Conservation (phyloP, 768 basidiomycete species). For the Rhizopogon rudus region DNA sequence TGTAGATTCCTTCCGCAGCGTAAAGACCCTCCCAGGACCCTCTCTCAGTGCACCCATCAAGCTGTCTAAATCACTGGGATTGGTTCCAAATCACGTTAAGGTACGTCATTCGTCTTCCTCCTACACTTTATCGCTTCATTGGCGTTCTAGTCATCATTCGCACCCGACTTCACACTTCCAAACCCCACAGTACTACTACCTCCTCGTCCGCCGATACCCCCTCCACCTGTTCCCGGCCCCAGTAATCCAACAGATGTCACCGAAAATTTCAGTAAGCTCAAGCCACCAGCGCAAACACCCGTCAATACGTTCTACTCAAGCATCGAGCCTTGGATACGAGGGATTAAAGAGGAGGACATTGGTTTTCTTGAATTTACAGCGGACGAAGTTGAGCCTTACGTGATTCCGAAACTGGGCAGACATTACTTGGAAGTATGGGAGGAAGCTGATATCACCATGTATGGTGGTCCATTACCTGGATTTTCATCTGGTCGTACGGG, state of each 20-base stretch:
- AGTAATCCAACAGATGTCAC: slow-evolving; percentile 75
- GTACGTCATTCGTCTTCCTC: slow-evolving; percentile 25
- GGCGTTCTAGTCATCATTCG: slow-evolving; percentile 22
- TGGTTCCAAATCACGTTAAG: slow-evolving; percentile 45
- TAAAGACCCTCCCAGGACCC: slow-evolving; percentile 55
- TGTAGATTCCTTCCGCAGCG: slow-evolving; percentile 47
- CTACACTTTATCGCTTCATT: slow-evolving; percentile 8
- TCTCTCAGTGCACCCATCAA: slow-evolving; percentile 43
- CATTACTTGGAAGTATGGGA: slow-evolving; percentile 95
- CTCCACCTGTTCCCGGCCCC: slow-evolving; percentile 72
- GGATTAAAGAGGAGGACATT: slow-evolving; percentile 91
- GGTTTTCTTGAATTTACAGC: slow-evolving; percentile 88
- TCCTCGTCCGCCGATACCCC: slow-evolving; percentile 56
- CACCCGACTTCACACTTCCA: slow-evolving; percentile 64
- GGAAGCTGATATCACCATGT: slow-evolving; percentile 71
- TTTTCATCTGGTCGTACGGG: slow-evolving; percentile 33
- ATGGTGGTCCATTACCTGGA: slow-evolving; percentile 36
- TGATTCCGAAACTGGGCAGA: slow-evolving; percentile 78
- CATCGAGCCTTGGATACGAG: slow-evolving; percentile 86
- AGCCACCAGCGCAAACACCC: slow-evolving; percentile 64
- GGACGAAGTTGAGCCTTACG: slow-evolving; percentile 86
- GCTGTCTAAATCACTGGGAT: slow-evolving; percentile 46
- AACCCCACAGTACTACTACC: slow-evolving; percentile 45
- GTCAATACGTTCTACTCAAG: slow-evolving; percentile 81
- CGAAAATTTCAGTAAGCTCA: slow-evolving; percentile 87